phyloP scores from a whole-genome alignment of 495 filamentous ascomycete genomes.

The Penicillium coprophilum region DNA sequence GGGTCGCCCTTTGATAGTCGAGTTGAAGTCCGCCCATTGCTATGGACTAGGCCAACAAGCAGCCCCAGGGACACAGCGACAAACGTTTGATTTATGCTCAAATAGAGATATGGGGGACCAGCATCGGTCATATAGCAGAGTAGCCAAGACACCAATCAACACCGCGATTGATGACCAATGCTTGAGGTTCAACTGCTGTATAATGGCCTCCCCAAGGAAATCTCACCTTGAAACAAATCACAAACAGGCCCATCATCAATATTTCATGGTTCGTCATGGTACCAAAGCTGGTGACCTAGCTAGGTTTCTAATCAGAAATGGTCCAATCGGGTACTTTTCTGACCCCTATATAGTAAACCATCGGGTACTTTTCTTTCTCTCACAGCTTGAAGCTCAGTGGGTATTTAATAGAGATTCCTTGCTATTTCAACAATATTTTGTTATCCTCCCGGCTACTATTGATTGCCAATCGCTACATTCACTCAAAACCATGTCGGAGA shows the following conservation, averaged over 20 bases:
- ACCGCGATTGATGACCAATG: conserved; percentile 2
- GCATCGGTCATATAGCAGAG: conserved; percentile 2
- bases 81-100: conserved; percentile 7
- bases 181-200: background rate
- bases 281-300: background rate
- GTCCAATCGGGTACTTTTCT: conserved; percentile 4
- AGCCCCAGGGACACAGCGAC: conserved; percentile 33
- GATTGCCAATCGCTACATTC: conserved; percentile 1
- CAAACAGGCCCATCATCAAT: conserved; percentile 1
- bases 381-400: conserved; percentile 3
- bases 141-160: background rate
- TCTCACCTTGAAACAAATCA: conserved; percentile 1
- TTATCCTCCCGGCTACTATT: conserved; percentile 1
- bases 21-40: conserved; percentile 32
- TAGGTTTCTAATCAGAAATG: conserved; percentile 1
- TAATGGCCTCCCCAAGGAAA: background rate
- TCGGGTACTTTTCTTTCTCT: background rate
- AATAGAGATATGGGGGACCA: conserved; percentile 1
- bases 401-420: conserved; percentile 3
- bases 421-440: conserved; percentile 3
- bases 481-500: conserved; percentile 1
- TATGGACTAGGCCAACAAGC: conserved; percentile 30
- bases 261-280: conserved; percentile 2
- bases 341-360: conserved; percentile 2
- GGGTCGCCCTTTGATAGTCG: conserved; percentile 27